Base-by-base conservation (phyloP, 371 early-diverging fungal genomes). In the Actinomortierella wolfii region DNA sequence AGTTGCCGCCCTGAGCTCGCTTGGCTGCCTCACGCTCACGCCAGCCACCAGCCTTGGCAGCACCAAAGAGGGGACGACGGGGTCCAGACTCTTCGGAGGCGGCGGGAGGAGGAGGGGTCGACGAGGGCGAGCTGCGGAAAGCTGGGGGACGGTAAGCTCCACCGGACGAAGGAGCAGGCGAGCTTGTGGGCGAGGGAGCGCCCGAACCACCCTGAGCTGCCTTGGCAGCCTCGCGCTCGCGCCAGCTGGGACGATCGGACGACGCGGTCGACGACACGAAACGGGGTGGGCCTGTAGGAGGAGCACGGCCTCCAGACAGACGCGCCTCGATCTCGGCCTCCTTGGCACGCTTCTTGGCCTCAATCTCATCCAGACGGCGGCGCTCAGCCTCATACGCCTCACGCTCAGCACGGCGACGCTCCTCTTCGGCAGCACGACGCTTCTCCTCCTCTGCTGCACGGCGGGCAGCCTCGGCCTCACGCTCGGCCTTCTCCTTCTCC, bases 401-500 rank as follows among this genome's bases (percentile, higher is more conserved):
- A 18, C 24, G 64, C 67, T 76, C 76, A 61, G 64, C 62, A 28
- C 52, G 63, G n/a, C 60, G 59, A 54, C 59, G 67, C 18, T 59
- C 74, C 43, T 66, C 67, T 29, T 63, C 63, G 54, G 63, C 74
- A 21, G 51, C 52, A 21, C 61, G 60, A 54, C 58, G 60, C 65
- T 61, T 64, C 53, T 71, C 71, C 48, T 71, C 71, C 44, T 71
- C 71, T 6, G 26, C 61, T 6, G 65, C 71, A 46, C 71, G 71
- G 34, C 62, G 71, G 2, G 48, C 61, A 48, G 65, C 82, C 49
- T 78, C 81, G 54, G 80, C 85, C 56, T 79, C 79, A 46, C 70
- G 67, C 46, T 66, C 64, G 15, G 56, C 59, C 24, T 56, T 42
- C 61, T 83, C 82, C 56, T 70, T 77, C 62, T 79, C 83, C 62